These are phyloP conservation scores for Ceratorhiza oryzae-sativae DNA, from an alignment of 1,284 basidiomycete species.

Conservation along the genomic window DNA sequence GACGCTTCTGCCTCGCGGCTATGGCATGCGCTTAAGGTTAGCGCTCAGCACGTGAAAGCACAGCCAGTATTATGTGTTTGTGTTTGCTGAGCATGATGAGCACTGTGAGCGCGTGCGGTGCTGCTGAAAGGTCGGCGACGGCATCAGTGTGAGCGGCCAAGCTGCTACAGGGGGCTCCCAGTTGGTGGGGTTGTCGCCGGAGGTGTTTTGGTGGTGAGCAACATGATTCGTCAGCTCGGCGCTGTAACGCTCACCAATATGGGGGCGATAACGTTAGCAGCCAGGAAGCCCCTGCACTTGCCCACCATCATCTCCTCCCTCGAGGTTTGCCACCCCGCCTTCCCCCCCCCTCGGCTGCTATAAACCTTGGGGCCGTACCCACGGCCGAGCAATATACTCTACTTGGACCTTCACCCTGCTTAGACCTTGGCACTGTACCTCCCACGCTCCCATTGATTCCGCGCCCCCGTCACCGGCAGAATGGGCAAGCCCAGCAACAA, in stretches of 20 bases:
- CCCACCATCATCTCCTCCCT: constrained; percentile 1
- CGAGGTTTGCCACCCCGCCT: background rate
- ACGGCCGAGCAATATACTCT: background rate
- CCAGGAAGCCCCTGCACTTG: too few relatives aligned
- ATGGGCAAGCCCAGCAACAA: constrained; percentile 9
- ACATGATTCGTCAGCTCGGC: too few relatives aligned
- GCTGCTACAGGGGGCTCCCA: too few relatives aligned
- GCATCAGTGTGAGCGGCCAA: too few relatives aligned
- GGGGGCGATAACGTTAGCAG: too few relatives aligned
- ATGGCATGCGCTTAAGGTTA: background rate
- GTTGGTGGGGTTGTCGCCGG: too few relatives aligned
- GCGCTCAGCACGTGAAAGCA: background rate
- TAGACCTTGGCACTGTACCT: background rate
- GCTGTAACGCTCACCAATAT: too few relatives aligned
- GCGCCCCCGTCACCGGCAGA: background rate
- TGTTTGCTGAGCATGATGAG: too few relatives aligned
- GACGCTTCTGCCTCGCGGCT: background rate
- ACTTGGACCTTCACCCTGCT: background rate
- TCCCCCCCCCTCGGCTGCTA: background rate
- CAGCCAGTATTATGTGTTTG: too few relatives aligned
- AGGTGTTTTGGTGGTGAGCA: too few relatives aligned
- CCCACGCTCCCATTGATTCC: background rate
- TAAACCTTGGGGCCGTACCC: background rate
- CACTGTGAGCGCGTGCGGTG: too few relatives aligned
- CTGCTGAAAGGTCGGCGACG: too few relatives aligned